Evolutionary conservation across 441 rosid genomes (phyloP), one percentile per base, ranked within the genome.

Genomic region (Eruca vesicaria): DNA sequence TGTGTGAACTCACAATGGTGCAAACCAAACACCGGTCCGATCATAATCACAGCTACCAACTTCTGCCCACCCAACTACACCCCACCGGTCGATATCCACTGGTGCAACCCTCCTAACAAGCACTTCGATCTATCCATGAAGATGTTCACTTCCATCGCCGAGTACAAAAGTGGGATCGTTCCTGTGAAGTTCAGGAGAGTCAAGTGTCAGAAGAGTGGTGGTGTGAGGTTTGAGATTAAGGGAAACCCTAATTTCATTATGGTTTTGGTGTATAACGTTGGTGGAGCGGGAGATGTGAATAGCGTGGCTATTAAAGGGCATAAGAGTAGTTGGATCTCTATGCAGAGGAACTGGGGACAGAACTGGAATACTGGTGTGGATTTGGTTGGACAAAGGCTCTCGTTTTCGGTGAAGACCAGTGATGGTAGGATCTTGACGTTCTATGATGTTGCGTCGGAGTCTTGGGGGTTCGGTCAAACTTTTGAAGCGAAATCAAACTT

Each of bases 101-200:
- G 93, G 91, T 87, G 93, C 83, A 89, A 87, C 61, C 88, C 88
- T 9, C 91, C 91, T 7, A 80, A 43, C 45, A 68, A 78, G 0
- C 91, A 89, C 71, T 89, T 89, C n/a, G 91, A 89, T 26, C 38
- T 89, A n/a, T 80, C 87, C 2, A 52, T 59, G 85, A 68, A 82
- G 9, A 84, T 85, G 88, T 89, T 89, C 76, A 15, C 31, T 3
- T 60, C 45, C 28, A 59, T 89, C 0, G 91, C 90, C 0, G 7
- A 55, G 6, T 71, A 71, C 50, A 63, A 19, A 62, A 89, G 87
- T 10, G 93, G 93, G 59, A 77, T 87, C 28, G 73, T 89, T 63
- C 89, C 90, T 0, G 86, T 89, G 1, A 52, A 60, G 43, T 83
- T 70, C 18, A 68, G 86, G 0, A 69, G 86, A 31, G 61, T 82